Percentiles rank a stretch among this genome's conserved stretches.
Evolutionary conservation across 78 protist species (phyloP).

Genomic region (Protostelium mycophagum): DNA sequence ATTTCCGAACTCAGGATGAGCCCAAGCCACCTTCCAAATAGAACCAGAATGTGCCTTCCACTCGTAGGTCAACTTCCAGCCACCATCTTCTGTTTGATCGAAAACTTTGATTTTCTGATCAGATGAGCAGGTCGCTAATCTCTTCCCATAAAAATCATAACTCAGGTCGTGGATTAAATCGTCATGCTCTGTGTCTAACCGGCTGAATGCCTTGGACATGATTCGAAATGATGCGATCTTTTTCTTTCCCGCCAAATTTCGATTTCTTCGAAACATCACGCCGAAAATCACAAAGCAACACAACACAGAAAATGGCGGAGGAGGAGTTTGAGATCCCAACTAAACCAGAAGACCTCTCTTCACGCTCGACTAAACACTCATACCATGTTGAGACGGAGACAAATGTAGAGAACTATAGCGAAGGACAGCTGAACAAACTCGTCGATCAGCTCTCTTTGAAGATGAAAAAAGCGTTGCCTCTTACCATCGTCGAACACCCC

Average conservation of each 20-base stretch:
- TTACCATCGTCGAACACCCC: neutral
- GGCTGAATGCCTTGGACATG: neutral
- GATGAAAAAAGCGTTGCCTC: neutral
- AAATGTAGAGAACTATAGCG: neutral
- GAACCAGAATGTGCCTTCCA: conserved; percentile 83
- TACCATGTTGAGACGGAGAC: neutral
- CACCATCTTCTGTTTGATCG: conserved; percentile 36
- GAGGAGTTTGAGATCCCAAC: neutral
- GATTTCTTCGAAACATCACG: no score
- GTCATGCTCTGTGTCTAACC: conserved; percentile 43
- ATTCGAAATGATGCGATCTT: neutral
- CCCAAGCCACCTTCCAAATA: conserved; percentile 82
- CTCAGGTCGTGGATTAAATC: conserved; percentile 68
- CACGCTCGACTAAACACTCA: neutral
- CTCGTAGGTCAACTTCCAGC: conserved; percentile 41
- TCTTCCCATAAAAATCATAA: conserved; percentile 74
- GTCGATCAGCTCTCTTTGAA: neutral
- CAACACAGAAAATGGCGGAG: neutral
- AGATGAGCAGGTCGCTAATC: conserved; percentile 77
- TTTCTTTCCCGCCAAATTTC: neutral
- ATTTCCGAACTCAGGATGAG: conserved; percentile 89
- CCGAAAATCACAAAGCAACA: neutral
- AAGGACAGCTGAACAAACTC: neutral
- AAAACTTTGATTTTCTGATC: conserved; percentile 70
- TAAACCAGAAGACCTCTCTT: neutral